A percentile compares a stretch with the other conserved stretches of the same genome.
Conservation (phyloP, 2,329 filamentous ascomycete species). For the Fusarium sp. region DNA sequence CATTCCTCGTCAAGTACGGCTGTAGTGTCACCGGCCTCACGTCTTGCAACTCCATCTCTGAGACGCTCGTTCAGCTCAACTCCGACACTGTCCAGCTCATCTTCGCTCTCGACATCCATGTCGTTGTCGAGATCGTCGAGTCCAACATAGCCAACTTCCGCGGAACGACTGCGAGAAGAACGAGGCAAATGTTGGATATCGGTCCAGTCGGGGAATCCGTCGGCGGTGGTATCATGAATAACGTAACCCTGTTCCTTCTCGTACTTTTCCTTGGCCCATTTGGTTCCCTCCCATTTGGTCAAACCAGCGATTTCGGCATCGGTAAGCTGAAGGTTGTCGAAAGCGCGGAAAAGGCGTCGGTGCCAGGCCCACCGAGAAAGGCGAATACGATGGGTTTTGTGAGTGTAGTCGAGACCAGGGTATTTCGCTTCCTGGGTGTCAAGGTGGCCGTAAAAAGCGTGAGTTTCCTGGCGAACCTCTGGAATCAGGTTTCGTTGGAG, state of each 20-base stretch:
- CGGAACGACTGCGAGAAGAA: conserved; percentile 21
- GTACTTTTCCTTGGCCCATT: conserved; percentile 84
- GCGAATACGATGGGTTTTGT: conserved; percentile 79
- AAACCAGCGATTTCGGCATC: conserved; percentile 74
- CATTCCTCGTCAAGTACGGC: conserved; percentile 75
- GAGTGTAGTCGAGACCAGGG: conserved; percentile 81
- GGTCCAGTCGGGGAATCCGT: conserved; percentile 71
- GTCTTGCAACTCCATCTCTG: conserved; percentile 70
- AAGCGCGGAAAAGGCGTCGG: conserved; percentile 78
- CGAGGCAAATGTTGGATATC: conserved; percentile 43
- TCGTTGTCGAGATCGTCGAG: conserved; percentile 48
- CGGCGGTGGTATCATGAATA: conserved; percentile 77
- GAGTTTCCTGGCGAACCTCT: conserved; percentile 82
- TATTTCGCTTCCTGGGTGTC: conserved; percentile 85
- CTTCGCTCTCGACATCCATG: conserved; percentile 64
- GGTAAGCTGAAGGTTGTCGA: conserved; percentile 76
- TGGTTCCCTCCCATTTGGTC: conserved; percentile 85
- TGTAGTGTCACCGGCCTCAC: conserved; percentile 68
- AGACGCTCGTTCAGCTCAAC: conserved; percentile 72
- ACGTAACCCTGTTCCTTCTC: conserved; percentile 77
- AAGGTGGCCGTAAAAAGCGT: conserved; percentile 81
- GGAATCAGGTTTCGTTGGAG: conserved; percentile 77
- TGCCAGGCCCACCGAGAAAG: conserved; percentile 82
- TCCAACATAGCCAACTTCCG: conserved; percentile 31
- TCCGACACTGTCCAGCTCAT: conserved; percentile 66